phyloP scores from a whole-genome alignment of 2,329 filamentous ascomycete species.

The Coniochaeta sp. region DNA sequence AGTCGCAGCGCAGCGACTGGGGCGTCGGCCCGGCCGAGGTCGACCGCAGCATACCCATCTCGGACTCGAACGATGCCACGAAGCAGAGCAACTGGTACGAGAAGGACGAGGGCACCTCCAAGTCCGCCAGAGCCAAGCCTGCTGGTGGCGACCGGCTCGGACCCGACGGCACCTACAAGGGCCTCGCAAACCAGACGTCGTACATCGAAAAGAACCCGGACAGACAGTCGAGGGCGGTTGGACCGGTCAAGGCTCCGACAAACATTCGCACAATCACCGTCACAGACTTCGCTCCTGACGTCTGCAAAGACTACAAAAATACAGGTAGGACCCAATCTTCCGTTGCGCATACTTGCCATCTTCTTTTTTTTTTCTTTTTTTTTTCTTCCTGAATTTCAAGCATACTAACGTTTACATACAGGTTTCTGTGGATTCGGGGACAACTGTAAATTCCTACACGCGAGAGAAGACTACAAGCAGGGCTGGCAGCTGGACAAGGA shows the following conservation, averaged over 20 bases:
- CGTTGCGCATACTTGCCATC: too few species aligned
- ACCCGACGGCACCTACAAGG: conserved; percentile 67
- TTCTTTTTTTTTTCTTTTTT: too few species aligned
- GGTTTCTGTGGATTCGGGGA: conserved; percentile 47
- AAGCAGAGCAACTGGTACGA: conserved; percentile 88
- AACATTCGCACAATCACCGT: conserved; percentile 89
- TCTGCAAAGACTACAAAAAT: conserved; percentile 70
- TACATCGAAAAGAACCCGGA: conserved; percentile 80
- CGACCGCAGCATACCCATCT: conserved; percentile 55
- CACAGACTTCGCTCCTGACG: conserved; percentile 85
- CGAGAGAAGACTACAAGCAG: conserved; percentile 72
- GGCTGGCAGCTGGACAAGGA: conserved; percentile 94
- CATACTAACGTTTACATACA: conserved; percentile 27
- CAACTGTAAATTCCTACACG: conserved; percentile 74
- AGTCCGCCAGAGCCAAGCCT: conserved; percentile 41
- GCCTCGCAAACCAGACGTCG: conserved; percentile 61
- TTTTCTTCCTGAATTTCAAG: background rate
- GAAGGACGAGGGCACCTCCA: conserved; percentile 44
- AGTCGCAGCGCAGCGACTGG: background rate
- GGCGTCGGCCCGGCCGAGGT: conserved; percentile 22
- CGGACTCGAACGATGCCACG: conserved; percentile 76
- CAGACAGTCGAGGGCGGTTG: conserved; percentile 61
- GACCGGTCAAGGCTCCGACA: conserved; percentile 79
- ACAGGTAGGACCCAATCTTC: too few species aligned
- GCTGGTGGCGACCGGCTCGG: conserved; percentile 23